Base-by-base conservation (phyloP, 139 green algal species). In the Spirogloea muscicola region DNA sequence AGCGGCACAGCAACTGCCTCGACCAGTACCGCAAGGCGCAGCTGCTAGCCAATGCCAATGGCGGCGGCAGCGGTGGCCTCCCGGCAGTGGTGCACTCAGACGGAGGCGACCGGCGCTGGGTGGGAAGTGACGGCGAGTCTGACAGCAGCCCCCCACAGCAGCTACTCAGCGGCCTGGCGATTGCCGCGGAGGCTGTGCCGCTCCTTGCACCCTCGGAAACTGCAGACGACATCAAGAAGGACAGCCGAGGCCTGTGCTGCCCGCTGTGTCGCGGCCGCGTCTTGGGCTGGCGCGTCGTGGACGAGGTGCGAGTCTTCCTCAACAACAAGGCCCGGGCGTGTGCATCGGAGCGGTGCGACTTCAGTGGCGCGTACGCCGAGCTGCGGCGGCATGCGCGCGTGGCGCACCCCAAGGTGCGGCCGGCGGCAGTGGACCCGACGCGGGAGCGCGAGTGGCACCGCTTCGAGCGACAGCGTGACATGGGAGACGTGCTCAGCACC, bases 1-100 rank as follows among this genome's bases (percentile, higher is more conserved):
- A 74, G 18, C 65, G 65, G 25, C 65, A 74, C 25, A 65, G 43
- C 33, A 74, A 74, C 38, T 74, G 65, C 43, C 44, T 74, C 18
- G 65, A 74, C 52, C 65, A 64, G 21, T 74, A 39, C 21, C 65
- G 65, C 42, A 34, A 7, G 27, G 41, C 39, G 57, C n/a, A 29
- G 25, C 57, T 27, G 57, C 25, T 44, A 64, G 57, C 57, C 27
- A 13, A 42, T 33, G 29, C 33, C 25, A 34, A 34, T 21, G 57
- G 25, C 10, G 10, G 43, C 10, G 10, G 43, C 43, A 13, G 43
- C 43, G 43, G 43, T 13, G 43, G 43, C 51, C 10, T n/a, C n/a
- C n/a, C n/a, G n/a, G n/a, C n/a, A n/a, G n/a, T n/a, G n/a, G n/a
- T n/a, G n/a, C n/a, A n/a, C n/a, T n/a, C n/a, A n/a, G n/a, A n/a